Evolutionary conservation across 2,329 filamentous ascomycete species (phyloP), one percentile per base, ranked within the genome.

Genomic region (Cladophialophora yegresii): DNA sequence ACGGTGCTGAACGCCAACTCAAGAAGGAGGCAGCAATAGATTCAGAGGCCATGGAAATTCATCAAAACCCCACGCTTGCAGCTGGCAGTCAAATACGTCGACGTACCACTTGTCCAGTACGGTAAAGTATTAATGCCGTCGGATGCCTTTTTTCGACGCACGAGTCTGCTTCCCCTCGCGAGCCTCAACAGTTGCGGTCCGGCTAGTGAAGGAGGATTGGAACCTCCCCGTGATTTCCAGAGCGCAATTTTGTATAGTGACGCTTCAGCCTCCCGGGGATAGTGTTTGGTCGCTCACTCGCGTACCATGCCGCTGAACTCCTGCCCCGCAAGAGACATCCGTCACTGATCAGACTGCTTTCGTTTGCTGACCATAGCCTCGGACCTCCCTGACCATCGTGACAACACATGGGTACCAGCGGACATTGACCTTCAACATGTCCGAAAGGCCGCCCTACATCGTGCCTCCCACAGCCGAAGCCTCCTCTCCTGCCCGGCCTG

Each of bases 401-500:
- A 8, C 13, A 43, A 2, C 36, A n/a, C 36, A 20, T n/a, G 16
- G n/a, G 7, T n/a, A 43, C 8, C 16, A 43, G 36, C 36, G 36
- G n/a, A 43, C 36, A n/a, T 13, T 8, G 36, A 43, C 36, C 36
- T n/a, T 16, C 36, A 43, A 16, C 45, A 70, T 70, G 69, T 65
- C 69, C 28, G 53, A 57, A 22, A 64, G 63, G 50, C 56, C 67
- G 12, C 67, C 69, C 12, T 68, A 67, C 49, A 36, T 71, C 32
- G 56, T 66, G n/a, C 54, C 67, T n/a, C 66, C 69, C 20, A 63
- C 62, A 23, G 64, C 59, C 22, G 58, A 57, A 10, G 28, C 59
- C 16, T 61, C 64, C 28, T 67, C 66, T 20, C 51, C 66, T 23
- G 66, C 64, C 36, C 68, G 68, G 13, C 61, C 69, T 28, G 68